A percentile compares a stretch with the other conserved stretches of the same genome.
Evolutionary conservation across 1,139 yeast species (phyloP).

Genomic region (Candida sp.): DNA sequence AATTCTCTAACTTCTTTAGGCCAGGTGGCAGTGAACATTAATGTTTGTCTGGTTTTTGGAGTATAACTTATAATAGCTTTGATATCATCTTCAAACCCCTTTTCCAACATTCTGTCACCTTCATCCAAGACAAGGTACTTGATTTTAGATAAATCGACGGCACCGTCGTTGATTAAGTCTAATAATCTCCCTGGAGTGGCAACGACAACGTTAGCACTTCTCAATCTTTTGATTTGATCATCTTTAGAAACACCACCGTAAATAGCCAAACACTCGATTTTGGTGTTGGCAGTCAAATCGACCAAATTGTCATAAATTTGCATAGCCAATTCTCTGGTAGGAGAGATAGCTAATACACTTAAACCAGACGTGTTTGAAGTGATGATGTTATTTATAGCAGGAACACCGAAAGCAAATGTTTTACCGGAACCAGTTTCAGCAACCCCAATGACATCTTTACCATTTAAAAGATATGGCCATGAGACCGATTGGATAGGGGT

Average conservation of each 20-base stretch:
- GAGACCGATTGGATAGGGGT: constrained; percentile 97
- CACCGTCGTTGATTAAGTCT: constrained; percentile 88
- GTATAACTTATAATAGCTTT: constrained; percentile 69
- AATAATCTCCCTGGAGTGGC: constrained; percentile 98
- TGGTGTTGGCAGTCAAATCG: constrained; percentile 58
- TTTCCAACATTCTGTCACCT: constrained; percentile 97
- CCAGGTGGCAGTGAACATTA: constrained; percentile 91
- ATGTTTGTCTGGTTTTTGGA: constrained; percentile 62
- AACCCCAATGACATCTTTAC: constrained; percentile 91
- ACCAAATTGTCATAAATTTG: constrained; percentile 87
- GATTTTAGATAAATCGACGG: constrained; percentile 65
- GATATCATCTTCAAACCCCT: constrained; percentile 95
- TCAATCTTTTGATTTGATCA: constrained; percentile 73
- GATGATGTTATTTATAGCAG: constrained; percentile 78
- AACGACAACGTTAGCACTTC: constrained; percentile 67
- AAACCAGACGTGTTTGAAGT: constrained; percentile 47
- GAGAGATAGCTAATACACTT: constrained; percentile 83
- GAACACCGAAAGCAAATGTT: constrained; percentile 96
- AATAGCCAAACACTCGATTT: constrained; percentile 74
- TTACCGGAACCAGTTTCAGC: constrained; percentile 99
- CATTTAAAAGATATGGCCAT: constrained; percentile 87
- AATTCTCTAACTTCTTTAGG: constrained; percentile 90
- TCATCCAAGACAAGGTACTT: constrained; percentile 89
- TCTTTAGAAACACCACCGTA: constrained; percentile 99
- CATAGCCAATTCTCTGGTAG: constrained; percentile 95